Evolutionary conservation across 805 yeast species (phyloP).

Genomic region (Pichia membranifaciens): DNA sequence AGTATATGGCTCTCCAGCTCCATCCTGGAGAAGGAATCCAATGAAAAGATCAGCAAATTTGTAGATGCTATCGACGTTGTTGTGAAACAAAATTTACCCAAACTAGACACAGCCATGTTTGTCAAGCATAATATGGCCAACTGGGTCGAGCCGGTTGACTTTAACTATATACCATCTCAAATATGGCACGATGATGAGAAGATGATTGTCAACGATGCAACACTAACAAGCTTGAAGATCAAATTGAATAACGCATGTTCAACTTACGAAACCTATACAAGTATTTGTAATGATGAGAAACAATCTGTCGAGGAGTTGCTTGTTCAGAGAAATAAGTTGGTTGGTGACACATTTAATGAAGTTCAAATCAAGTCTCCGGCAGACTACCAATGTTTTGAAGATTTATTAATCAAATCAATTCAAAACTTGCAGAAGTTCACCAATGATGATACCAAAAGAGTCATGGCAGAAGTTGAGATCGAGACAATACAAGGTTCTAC

Average conservation of each 20-base stretch:
- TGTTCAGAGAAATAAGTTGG: constrained; percentile 30
- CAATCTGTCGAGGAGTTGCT: constrained; percentile 41
- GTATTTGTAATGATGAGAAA: constrained; percentile 40
- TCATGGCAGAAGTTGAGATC: constrained; percentile 77
- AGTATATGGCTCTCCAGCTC: constrained; percentile 58
- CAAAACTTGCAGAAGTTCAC: constrained; percentile 56
- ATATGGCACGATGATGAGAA: constrained; percentile 97
- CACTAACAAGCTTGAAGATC: constrained; percentile 50
- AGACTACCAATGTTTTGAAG: constrained; percentile 40
- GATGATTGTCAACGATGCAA: constrained; percentile 52
- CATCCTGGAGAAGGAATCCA: constrained; percentile 47
- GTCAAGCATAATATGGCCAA: constrained; percentile 71
- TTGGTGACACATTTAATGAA: constrained; percentile 29
- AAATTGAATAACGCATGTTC: constrained; percentile 38
- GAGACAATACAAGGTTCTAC: constrained; percentile 86
- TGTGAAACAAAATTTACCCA: constrained; percentile 64
- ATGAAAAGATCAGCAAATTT: constrained; percentile 41
- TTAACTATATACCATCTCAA: constrained; percentile 77
- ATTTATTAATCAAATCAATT: constrained; percentile 47
- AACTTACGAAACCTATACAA: constrained; percentile 37
- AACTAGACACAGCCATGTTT: constrained; percentile 81
- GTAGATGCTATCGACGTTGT: constrained; percentile 46
- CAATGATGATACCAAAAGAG: constrained; percentile 65
- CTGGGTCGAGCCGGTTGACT: constrained; percentile 88
- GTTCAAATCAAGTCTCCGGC: constrained; percentile 38